Evolutionary conservation across 2,329 filamentous ascomycete species (phyloP).

Genomic region (Colletotrichum caudatum): DNA sequence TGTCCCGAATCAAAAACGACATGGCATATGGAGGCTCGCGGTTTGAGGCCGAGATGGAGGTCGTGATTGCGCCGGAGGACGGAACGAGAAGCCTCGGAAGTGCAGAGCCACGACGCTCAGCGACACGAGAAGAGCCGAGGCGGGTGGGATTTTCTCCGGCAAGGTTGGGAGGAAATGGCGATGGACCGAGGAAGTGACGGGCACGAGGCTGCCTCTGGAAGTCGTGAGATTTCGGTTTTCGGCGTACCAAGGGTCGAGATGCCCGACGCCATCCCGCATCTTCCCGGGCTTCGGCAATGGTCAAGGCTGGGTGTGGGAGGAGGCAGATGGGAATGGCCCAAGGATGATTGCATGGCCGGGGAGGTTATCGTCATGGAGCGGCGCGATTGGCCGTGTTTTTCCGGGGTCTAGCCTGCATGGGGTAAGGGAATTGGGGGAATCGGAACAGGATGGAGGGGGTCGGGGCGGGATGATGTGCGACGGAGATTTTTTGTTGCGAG

Average conservation of each 20-base stretch:
- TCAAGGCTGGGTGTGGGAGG: constrained; percentile 17
- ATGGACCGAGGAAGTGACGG: constrained; percentile 33
- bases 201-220: constrained; percentile 7
- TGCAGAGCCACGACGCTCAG: constrained; percentile 31
- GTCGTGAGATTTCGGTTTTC: constrained; percentile 26
- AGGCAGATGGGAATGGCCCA: constrained; percentile 14
- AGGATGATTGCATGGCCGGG: constrained; percentile 29
- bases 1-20: constrained; percentile 2
- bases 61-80: constrained; percentile 7
- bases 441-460: constrained; percentile 3
- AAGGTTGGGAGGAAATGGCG: constrained; percentile 19
- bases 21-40: constrained; percentile 38
- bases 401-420: constrained; percentile 31
- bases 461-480: background rate
- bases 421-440: constrained; percentile 27
- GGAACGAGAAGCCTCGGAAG: constrained; percentile 19
- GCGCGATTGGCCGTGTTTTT: constrained; percentile 38
- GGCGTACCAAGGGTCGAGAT: constrained; percentile 32
- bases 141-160: constrained; percentile 25
- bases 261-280: constrained; percentile 32
- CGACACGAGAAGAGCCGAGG: constrained; percentile 37
- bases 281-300: constrained; percentile 40
- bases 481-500: constrained; percentile 38
- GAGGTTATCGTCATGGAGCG: constrained; percentile 29
- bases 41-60: constrained; percentile 25